These are phyloP conservation scores for Odontarrhena argentea DNA, from an alignment of 345 rosid species.

Conservation along the genomic window DNA sequence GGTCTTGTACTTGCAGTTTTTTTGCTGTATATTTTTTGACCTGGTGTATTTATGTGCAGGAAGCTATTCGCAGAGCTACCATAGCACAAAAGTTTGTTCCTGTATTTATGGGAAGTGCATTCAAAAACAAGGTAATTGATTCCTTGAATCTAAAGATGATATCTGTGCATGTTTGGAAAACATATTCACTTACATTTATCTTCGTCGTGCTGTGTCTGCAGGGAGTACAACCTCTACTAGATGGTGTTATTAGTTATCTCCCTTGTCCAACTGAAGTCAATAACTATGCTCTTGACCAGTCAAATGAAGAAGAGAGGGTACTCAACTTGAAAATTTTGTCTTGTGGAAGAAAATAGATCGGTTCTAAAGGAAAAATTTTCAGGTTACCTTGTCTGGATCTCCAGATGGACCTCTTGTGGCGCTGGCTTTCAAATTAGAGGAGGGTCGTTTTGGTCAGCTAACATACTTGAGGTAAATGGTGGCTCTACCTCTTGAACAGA, in stretches of 20 bases:
- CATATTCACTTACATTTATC: not conserved
- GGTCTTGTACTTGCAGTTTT: constrained; percentile 15
- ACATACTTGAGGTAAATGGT: constrained; percentile 74
- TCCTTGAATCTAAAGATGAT: constrained; percentile 19
- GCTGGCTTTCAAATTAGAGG: constrained; percentile 95
- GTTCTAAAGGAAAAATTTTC: constrained; percentile 36
- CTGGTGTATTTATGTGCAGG: constrained; percentile 50
- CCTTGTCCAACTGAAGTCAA: constrained; percentile 93
- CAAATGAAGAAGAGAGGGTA: constrained; percentile 88
- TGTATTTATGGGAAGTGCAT: constrained; percentile 98
- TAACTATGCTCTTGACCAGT: constrained; percentile 94
- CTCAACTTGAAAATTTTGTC: constrained; percentile 18
- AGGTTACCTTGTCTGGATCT: constrained; percentile 76
- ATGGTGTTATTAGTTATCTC: constrained; percentile 83
- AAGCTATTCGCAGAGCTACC: constrained; percentile 96
- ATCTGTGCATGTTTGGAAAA: not conserved
- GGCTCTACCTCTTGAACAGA: not conserved
- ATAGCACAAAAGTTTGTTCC: constrained; percentile 87
- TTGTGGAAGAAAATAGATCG: not conserved
- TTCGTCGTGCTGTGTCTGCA: constrained; percentile 27
- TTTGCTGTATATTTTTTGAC: not conserved
- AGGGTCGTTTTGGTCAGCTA: constrained; percentile 95
- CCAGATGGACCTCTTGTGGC: constrained; percentile 99
- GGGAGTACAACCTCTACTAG: constrained; percentile 96
- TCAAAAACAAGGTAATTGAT: constrained; percentile 88